Evolutionary conservation across 2,329 filamentous ascomycete genomes (phyloP).

Genomic region (Fusarium equiseti): DNA sequence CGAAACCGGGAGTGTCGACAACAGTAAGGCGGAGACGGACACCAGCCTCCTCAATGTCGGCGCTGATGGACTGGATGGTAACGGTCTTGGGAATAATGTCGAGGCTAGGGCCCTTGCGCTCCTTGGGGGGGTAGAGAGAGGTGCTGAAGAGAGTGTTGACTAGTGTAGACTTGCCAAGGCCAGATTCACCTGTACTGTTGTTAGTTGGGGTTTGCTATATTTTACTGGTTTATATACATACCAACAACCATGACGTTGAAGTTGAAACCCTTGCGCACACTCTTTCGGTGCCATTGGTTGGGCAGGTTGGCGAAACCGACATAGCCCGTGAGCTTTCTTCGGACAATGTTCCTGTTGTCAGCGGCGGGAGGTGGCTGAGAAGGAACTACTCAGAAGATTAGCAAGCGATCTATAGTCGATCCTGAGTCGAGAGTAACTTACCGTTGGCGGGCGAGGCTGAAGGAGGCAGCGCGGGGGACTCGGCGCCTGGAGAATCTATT

Average conservation of each 20-base stretch:
- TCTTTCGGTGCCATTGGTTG: slow-evolving; percentile 99
- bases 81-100: slow-evolving; percentile 99
- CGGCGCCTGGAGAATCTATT: slow-evolving; percentile 61
- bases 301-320: slow-evolving; percentile 98
- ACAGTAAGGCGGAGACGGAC: slow-evolving; percentile 96
- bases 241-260: slow-evolving; percentile 99
- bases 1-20: slow-evolving; percentile 97
- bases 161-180: slow-evolving; percentile 97
- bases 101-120: slow-evolving; percentile 96
- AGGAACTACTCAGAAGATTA: slow-evolving; percentile 44
- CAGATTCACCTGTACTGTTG: slow-evolving; percentile 84
- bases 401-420: neutral
- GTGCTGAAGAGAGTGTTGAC: slow-evolving; percentile 99
- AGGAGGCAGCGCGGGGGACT: slow-evolving; percentile 59
- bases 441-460: slow-evolving; percentile 55
- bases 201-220: neutral
- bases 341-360: slow-evolving; percentile 94
- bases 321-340: slow-evolving; percentile 97
- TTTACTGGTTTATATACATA: slow-evolving; percentile 61
- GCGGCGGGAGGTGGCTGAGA: slow-evolving; percentile 58
- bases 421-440: slow-evolving; percentile 42
- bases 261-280: slow-evolving; percentile 99
- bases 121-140: slow-evolving; percentile 97
- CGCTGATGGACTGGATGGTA: slow-evolving; percentile 92
- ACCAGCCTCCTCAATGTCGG: slow-evolving; percentile 98